These are phyloP conservation scores for Coffea canephora DNA, from an alignment of 257 asterid genomes.

Conservation along the genomic window DNA sequence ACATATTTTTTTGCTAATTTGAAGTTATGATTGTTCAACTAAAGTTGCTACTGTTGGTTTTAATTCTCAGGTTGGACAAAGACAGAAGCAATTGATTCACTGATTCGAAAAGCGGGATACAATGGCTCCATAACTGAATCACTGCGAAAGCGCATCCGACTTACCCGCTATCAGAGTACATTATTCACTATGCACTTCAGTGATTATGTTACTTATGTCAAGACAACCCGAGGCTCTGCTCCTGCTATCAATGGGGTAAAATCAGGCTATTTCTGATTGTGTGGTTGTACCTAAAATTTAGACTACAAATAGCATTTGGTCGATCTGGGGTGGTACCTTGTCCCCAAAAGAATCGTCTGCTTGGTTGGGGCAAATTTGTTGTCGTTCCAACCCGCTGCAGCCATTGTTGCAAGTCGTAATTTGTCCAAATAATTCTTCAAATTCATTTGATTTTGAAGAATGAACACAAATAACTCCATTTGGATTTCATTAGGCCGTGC, in stretches of 20 bases:
- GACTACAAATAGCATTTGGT: constrained; percentile 27
- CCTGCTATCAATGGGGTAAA: constrained; percentile 69
- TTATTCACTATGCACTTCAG: constrained; percentile 70
- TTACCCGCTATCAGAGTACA: constrained; percentile 91
- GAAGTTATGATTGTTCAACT: not conserved
- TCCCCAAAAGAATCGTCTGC: constrained; percentile 2
- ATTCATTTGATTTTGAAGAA: constrained; percentile 23
- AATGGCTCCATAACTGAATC: constrained; percentile 57
- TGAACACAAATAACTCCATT: not conserved
- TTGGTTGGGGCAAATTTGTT: constrained; percentile 16
- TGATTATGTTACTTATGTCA: constrained; percentile 71
- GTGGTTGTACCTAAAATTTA: constrained; percentile 20
- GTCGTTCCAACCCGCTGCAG: constrained; percentile 3
- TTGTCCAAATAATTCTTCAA: constrained; percentile 15
- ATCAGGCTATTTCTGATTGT: constrained; percentile 36
- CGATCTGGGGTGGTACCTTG: constrained; percentile 24
- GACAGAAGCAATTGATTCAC: constrained; percentile 74
- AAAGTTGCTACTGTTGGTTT: not conserved
- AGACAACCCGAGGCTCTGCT: constrained; percentile 71
- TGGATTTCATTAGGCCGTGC: constrained; percentile 2
- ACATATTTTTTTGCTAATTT: not conserved
- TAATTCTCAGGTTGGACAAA: constrained; percentile 65
- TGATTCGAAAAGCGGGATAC: constrained; percentile 81
- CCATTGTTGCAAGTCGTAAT: constrained; percentile 14
- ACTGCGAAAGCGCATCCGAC: constrained; percentile 49